Evolutionary conservation across 1,284 basidiomycete genomes (phyloP), one percentile per base, ranked within the genome.

Genomic region (Cryptococcus sp.): DNA sequence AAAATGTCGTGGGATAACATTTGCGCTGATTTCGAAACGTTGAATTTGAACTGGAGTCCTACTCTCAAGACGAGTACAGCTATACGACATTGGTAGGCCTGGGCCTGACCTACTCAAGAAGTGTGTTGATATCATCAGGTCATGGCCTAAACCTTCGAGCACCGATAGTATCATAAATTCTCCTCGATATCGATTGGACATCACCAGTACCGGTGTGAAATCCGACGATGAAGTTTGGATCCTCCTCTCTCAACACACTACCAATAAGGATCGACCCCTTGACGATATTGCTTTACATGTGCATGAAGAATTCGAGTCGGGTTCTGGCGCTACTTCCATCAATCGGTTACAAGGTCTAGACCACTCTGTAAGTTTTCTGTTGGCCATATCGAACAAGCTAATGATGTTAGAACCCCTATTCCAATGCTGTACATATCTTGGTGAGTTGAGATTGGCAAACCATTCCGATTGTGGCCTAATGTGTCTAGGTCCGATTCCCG

Each of bases 21-120:
- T 4, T 83, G 90, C 55, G 79, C 82, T 13, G 76, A 83, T 0
- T 96, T 97, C 62, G 86, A 92, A 52, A 85, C 89, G 0, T 76
- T 96, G 42, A 91, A 92, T 71, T 72, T 90, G 41, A 97, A 88
- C 68, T 97, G 94, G 94, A 81, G 93, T 70, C 89, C 92, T 0
- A 63, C 58, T 0, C 77, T 84, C 5, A 88, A 89, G 71, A 68
- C 79, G 1, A 74, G 81, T 42, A 67, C 67, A 1, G 64, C 83
- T 10, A 76, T 68, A 3, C 83, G 88, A 55, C 90, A 95, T 60
- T 86, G 86, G 89, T 87, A 58, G 45, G 45, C 34, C 34, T 37
- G 23, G 38, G 23, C 49, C 5, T 6, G 42, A 5, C 5, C 13
- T 23, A 23, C 11, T 8, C 44, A 11, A 14, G 30, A 8, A 13